Base-by-base conservation (phyloP, 176 grass and related monocot species). In the Carex cristatella region DNA sequence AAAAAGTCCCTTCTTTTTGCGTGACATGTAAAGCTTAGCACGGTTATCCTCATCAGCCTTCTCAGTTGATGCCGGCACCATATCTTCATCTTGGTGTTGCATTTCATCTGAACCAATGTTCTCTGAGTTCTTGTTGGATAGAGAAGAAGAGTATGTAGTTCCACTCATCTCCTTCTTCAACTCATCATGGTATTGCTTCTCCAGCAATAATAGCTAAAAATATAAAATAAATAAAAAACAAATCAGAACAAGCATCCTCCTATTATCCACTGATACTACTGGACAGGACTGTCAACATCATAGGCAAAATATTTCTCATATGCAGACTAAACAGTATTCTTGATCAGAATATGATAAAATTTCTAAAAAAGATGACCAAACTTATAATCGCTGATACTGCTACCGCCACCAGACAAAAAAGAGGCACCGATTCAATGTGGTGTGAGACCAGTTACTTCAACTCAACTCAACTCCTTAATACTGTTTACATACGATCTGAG, bases 141-240 rank as follows among this genome's bases (percentile, higher is more conserved):
- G 84, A 31, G 93, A 55, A 23, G 46, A 63, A 87, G 92, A 97
- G 76, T 88, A 94, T 46, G 89, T 85, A 56, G 60, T 58, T 19
- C 91, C 93, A 46, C 90, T 86, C 51, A 82, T 80, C 89, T 99
- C 96, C 88, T 88, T 88, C 81, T 94, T 99, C 85, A 99, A 87
- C 69, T 99, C 93, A 53, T 99, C 93, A 42, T 95, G 93, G 46
- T 94, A 94, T 82, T 99, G 91, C 77, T 99, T 94, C 88, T 99
- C 90, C 44, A 89, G 83, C 69, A 90, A 90, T 37, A 81, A 85
- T 87, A 99, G 82, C 96, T 99, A 86, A 84, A 87, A 23, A 93
- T 3, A 84, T 81, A 71, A 75, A 11, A 23, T 6, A 86, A 35
- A 65, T 23, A 10, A 86, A 35, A 44, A 49, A 4, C 38, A 65